Conservation (phyloP, 129 eudicot genomes). For the Glebionis coronaria region DNA sequence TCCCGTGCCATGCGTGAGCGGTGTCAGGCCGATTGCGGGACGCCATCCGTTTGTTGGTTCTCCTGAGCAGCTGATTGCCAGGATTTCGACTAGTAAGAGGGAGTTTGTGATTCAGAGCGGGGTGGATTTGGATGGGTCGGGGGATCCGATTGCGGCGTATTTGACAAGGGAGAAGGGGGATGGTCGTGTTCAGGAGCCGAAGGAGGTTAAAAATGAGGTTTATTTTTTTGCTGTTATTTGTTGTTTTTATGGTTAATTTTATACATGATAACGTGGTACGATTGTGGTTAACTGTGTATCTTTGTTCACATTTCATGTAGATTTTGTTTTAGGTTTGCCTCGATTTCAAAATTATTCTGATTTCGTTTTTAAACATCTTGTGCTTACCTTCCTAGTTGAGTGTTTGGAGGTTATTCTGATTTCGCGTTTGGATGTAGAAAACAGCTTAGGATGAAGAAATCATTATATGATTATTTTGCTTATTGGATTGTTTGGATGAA, state of each 20-base stretch:
- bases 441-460: too few species aligned
- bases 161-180: conserved; percentile 34
- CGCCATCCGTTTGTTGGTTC: conserved; percentile 75
- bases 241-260: background rate
- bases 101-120: conserved; percentile 66
- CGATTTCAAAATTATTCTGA: background rate
- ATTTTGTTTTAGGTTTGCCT: conserved; percentile 3
- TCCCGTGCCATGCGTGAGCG: conserved; percentile 61
- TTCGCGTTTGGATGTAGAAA: too few species aligned
- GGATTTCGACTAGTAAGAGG: conserved; percentile 38
- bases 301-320: background rate
- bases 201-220: conserved; percentile 35
- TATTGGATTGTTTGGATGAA: too few species aligned
- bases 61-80: conserved; percentile 63
- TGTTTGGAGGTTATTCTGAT: too few species aligned
- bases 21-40: conserved; percentile 69
- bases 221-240: background rate
- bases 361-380: too few species aligned
- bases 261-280: background rate
- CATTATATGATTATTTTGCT: too few species aligned
- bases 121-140: conserved; percentile 50
- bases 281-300: background rate
- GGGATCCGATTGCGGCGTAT: conserved; percentile 50
- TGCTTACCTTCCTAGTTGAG: too few species aligned
- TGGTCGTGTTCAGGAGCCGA: conserved; percentile 19